Base-by-base conservation (phyloP, 78 protist species). In the Parvularia atlantis region DNA sequence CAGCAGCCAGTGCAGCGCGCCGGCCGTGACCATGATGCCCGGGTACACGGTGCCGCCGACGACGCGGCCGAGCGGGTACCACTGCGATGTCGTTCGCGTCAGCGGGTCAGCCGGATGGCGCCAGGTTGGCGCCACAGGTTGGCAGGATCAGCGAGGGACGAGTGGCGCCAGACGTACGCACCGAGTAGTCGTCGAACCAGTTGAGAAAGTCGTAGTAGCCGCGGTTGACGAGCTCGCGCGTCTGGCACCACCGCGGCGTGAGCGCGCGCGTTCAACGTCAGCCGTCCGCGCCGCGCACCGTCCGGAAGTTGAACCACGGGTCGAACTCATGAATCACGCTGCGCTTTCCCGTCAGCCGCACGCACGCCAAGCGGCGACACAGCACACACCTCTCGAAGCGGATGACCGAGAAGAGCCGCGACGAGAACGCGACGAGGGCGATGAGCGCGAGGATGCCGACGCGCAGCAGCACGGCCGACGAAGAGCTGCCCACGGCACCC, bases 21-120 rank as follows among this genome's bases (percentile, higher is more conserved):
- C 97, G 1, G 98, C 86, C 30, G 98, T 92, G 58, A 84, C 57
- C 99, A 91, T 90, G 24, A 97, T 84, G 24, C 96, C 97, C 19
- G 99, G 99, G 83, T 93, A 97, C 66, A 94, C 77, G 22, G 99
- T 97, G 44, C 86, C 84, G 52, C 99, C 99, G 24, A 97, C 95
- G 31, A 80, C 78, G 22, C 99, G 84, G 26, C 99, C 99, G 7
- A 97, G 83, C 22, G 99, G 99, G 66, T 95, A 97, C 99, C 99
- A 96, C 17, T n/a, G n/a, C n/a, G n/a, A n/a, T n/a, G n/a, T n/a
- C n/a, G n/a, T n/a, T n/a, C n/a, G n/a, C n/a, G n/a, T n/a, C n/a
- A n/a, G n/a, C n/a, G n/a, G n/a, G n/a, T n/a, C n/a, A n/a, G n/a
- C n/a, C n/a, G n/a, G n/a, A n/a, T n/a, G n/a, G n/a, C n/a, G n/a